Evolutionary conservation across 106 monocot species (phyloP).

Genomic region (Dioscorea zingiberensis): DNA sequence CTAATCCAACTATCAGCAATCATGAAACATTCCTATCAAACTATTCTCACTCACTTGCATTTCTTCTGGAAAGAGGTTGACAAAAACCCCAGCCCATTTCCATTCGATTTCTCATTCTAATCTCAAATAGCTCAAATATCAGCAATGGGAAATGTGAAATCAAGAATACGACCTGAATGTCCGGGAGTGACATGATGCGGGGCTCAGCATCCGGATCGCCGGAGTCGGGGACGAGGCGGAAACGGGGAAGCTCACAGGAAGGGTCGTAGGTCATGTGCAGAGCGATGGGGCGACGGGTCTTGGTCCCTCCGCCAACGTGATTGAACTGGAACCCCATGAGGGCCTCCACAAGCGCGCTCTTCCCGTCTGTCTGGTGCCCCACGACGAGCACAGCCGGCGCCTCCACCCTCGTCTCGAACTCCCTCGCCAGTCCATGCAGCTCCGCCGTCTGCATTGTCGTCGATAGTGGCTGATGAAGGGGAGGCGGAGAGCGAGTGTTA

Average conservation of each 20-base stretch:
- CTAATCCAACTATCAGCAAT: no score
- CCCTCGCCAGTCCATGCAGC: conserved; percentile 75
- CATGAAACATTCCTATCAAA: no score
- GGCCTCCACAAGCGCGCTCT: conserved; percentile 94
- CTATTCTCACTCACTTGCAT: no score
- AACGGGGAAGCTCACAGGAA: conserved; percentile 33
- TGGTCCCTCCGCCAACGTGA: conserved; percentile 95
- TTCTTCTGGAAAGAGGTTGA: no score
- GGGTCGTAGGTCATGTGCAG: conserved; percentile 80
- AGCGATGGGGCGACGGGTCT: conserved; percentile 79
- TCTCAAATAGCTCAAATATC: not conserved
- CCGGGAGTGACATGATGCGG: conserved; percentile 31
- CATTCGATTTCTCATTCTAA: not conserved
- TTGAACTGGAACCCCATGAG: conserved; percentile 97
- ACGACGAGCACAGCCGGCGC: conserved; percentile 85
- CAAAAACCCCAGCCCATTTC: no score
- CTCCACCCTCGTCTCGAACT: conserved; percentile 56
- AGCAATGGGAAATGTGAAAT: not conserved
- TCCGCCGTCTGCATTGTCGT: no score
- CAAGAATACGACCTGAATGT: conserved; percentile 57
- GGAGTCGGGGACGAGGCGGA: conserved; percentile 34
- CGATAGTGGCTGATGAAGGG: no score
- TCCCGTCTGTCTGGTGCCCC: conserved; percentile 92
- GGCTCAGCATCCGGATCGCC: not conserved
- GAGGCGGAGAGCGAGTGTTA: not conserved